Percentiles rank a stretch among this genome's conserved stretches.
phyloP scores from a whole-genome alignment of 2,329 filamentous ascomycete genomes.

The Hypoxylon sp. region DNA sequence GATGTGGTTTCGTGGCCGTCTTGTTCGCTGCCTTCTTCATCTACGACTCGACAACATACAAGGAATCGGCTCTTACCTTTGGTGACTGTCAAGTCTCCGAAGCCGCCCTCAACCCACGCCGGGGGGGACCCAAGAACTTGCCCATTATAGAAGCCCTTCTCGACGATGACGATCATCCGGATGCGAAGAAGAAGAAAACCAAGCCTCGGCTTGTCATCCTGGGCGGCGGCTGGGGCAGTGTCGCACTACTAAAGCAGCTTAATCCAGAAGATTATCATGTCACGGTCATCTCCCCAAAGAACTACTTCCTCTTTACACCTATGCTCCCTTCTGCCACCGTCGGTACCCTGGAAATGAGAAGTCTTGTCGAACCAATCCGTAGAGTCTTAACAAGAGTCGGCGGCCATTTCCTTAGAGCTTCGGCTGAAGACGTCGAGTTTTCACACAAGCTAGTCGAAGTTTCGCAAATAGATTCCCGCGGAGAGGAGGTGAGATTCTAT shows the following conservation, averaged over 20 bases:
- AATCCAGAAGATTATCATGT: constrained; percentile 95
- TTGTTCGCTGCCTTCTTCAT: constrained; percentile 87
- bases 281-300: constrained; percentile 92
- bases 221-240: constrained; percentile 94
- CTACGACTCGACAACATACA: constrained; percentile 94
- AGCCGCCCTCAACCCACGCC: constrained; percentile 81
- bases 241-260: constrained; percentile 89
- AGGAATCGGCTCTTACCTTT: constrained; percentile 69
- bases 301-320: constrained; percentile 98
- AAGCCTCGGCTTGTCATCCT: constrained; percentile 94
- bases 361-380: constrained; percentile 91
- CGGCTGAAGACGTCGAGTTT: constrained; percentile 90
- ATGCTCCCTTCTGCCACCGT: constrained; percentile 98
- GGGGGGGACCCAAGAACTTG: constrained; percentile 93
- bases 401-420: constrained; percentile 91
- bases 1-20: constrained; percentile 75
- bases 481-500: constrained; percentile 86
- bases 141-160: constrained; percentile 90
- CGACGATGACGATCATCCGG: constrained; percentile 85
- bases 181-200: constrained; percentile 77
- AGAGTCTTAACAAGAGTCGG: constrained; percentile 81
- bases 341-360: constrained; percentile 90
- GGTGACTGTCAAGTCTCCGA: constrained; percentile 86
- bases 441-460: constrained; percentile 91
- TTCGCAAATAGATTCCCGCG: constrained; percentile 75